Evolutionary conservation across 176 grass and related monocot species (phyloP).

Genomic region (Rhynchospora tenuis): DNA sequence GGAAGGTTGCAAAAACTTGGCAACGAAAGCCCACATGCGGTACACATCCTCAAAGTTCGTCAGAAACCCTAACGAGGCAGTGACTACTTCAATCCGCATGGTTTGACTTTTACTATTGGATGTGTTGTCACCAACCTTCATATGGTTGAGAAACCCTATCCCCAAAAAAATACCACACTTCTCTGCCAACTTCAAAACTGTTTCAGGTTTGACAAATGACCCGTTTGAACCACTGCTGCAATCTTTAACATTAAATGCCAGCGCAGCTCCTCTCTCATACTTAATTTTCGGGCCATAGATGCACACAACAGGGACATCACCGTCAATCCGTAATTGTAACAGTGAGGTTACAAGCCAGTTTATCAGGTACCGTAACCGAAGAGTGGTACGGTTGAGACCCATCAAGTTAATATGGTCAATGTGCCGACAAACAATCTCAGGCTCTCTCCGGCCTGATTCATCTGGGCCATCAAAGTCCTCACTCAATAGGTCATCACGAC

Average conservation of each 20-base stretch:
- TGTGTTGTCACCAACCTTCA: conserved; percentile 47
- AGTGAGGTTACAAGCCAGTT: conserved; percentile 95
- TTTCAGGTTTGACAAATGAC: conserved; percentile 67
- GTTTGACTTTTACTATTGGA: conserved; percentile 59
- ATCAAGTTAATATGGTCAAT: conserved; percentile 95
- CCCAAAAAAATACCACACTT: conserved; percentile 81
- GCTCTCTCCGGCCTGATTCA: conserved; percentile 81
- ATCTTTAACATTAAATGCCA: conserved; percentile 95
- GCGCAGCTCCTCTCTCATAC: conserved; percentile 94
- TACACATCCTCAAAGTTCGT: conserved; percentile 99
- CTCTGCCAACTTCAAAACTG: conserved; percentile 96
- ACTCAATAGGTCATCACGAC: conserved; percentile 44
- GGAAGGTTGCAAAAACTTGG: conserved; percentile 78
- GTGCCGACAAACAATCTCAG: conserved; percentile 92
- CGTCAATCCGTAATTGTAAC: conserved; percentile 65
- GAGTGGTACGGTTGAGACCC: conserved; percentile 94
- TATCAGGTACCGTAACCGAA: conserved; percentile 86
- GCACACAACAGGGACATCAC: conserved; percentile 53
- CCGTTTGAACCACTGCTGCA: conserved; percentile 31
- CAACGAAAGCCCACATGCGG: conserved; percentile 95
- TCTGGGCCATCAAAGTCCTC: conserved; percentile 68
- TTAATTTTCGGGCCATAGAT: conserved; percentile 99
- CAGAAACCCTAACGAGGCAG: conserved; percentile 90
- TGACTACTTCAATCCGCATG: conserved; percentile 84
- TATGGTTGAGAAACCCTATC: conserved; percentile 89